These are phyloP conservation scores for Trypanosomatidae sp. DNA, from an alignment of 208 protist species.

Conservation along the genomic window DNA sequence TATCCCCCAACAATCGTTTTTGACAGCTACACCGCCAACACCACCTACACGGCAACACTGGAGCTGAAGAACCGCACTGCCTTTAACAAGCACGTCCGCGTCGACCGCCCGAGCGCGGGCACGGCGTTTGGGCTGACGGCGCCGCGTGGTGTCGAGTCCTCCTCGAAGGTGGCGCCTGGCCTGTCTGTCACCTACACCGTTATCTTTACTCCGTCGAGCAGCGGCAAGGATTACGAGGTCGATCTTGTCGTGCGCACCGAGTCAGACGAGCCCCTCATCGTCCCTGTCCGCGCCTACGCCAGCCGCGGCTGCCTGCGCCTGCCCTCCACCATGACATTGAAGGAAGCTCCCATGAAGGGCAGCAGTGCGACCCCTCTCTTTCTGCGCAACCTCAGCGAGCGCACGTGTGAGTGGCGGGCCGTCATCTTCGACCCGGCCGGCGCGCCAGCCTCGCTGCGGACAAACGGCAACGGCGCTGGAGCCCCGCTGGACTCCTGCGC, in stretches of 20 bases:
- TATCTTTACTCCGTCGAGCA: constrained; percentile 76
- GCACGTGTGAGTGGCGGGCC: constrained; percentile 67
- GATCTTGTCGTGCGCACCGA: constrained; percentile 88
- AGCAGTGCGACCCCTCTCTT: constrained; percentile 70
- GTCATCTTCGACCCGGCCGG: constrained; percentile 24
- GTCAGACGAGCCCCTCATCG: constrained; percentile 70
- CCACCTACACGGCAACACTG: constrained; percentile 68
- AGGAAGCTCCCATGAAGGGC: constrained; percentile 73
- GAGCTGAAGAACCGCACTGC: constrained; percentile 86
- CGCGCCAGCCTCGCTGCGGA: too few species aligned
- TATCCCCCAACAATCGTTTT: constrained; percentile 84
- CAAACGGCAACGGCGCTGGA: too few species aligned
- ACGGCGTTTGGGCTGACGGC: constrained; percentile 68
- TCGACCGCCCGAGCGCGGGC: constrained; percentile 65
- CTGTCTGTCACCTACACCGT: constrained; percentile 88
- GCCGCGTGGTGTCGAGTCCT: constrained; percentile 46
- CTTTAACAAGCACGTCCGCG: constrained; percentile 76
- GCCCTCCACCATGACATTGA: constrained; percentile 61
- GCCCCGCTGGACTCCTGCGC: constrained; percentile 36
- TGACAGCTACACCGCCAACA: constrained; percentile 65
- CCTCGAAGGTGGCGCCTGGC: constrained; percentile 87
- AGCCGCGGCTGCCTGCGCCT: constrained; percentile 86
- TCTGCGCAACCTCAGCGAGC: constrained; percentile 80
- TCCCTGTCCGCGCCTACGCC: constrained; percentile 84
- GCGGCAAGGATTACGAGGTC: constrained; percentile 68